Percentiles rank a stretch among this genome's conserved stretches.
Conservation (phyloP, 345 rosid genomes). For the Eucalyptus guilfoylei region DNA sequence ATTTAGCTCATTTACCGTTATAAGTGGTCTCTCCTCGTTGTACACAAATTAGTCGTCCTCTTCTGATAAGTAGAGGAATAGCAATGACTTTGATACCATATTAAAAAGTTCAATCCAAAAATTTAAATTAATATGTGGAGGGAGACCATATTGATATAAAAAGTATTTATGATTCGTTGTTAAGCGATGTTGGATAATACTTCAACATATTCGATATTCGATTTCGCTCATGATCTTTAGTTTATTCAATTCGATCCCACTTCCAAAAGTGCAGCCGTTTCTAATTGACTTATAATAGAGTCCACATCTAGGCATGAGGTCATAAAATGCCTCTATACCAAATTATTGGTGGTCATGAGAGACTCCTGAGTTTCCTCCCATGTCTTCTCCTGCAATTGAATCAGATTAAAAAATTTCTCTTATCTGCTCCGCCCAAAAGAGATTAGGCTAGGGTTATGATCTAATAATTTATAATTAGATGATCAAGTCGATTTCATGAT, state of each 20-base stretch:
- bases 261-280: not conserved
- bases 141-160: not conserved
- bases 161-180: not conserved
- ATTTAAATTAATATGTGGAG: not conserved
- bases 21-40: not conserved
- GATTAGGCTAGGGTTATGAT: too few relatives aligned
- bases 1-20: too few relatives aligned
- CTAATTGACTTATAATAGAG: not conserved
- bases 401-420: not conserved
- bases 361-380: not conserved
- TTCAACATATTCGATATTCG: not conserved
- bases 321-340: not conserved
- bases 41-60: not conserved
- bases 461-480: too few relatives aligned
- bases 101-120: not conserved
- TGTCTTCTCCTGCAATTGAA: not conserved
- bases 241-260: not conserved
- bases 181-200: not conserved
- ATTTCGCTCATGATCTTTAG: not conserved
- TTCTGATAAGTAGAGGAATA: not conserved
- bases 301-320: not conserved
- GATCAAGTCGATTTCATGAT: too few relatives aligned
- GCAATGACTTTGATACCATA: fast-evolving
- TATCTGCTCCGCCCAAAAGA: not conserved
- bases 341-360: not conserved